A percentile compares a stretch with the other conserved stretches of the same genome.
Conservation (phyloP, 148 eudicot genomes). For the Rhododendron ovatum region DNA sequence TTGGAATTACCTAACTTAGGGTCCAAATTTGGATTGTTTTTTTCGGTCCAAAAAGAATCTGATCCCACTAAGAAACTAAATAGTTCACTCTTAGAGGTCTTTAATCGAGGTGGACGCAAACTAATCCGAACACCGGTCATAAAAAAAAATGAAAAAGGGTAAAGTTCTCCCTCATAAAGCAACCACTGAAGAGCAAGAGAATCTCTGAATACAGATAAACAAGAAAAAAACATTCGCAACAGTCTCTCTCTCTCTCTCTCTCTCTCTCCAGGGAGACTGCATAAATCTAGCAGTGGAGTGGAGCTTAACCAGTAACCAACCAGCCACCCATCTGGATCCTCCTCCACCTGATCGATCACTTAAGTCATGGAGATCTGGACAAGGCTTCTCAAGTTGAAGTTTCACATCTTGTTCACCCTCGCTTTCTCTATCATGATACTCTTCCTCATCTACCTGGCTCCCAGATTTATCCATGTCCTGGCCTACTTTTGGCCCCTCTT, state of each 20-base stretch:
- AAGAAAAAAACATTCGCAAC: background rate
- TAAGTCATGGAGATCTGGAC: slow-evolving; percentile 62
- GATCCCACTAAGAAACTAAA: too few species aligned
- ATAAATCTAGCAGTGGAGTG: background rate
- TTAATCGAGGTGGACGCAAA: too few species aligned
- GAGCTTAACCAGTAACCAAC: background rate
- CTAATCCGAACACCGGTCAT: too few species aligned
- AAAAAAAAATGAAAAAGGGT: background rate
- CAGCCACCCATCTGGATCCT: background rate
- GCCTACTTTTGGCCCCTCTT: slow-evolving; percentile 75
- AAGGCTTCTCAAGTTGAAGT: slow-evolving; percentile 43
- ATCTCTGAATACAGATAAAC: background rate
- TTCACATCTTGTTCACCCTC: slow-evolving; percentile 32
- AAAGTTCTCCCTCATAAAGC: background rate
- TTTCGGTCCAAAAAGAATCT: too few species aligned
- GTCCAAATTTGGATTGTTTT: too few species aligned
- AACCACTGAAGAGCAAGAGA: background rate
- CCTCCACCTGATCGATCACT: background rate
- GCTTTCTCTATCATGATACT: slow-evolving; percentile 16
- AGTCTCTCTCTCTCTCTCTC: background rate
- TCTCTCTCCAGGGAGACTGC: background rate
- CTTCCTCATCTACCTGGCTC: slow-evolving; percentile 32
- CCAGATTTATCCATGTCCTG: slow-evolving; percentile 46
- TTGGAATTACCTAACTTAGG: too few species aligned
- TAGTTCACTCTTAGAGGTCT: too few species aligned